Base-by-base conservation (phyloP, 108 stramenopile genomes). In the Licmophora abbreviata region DNA sequence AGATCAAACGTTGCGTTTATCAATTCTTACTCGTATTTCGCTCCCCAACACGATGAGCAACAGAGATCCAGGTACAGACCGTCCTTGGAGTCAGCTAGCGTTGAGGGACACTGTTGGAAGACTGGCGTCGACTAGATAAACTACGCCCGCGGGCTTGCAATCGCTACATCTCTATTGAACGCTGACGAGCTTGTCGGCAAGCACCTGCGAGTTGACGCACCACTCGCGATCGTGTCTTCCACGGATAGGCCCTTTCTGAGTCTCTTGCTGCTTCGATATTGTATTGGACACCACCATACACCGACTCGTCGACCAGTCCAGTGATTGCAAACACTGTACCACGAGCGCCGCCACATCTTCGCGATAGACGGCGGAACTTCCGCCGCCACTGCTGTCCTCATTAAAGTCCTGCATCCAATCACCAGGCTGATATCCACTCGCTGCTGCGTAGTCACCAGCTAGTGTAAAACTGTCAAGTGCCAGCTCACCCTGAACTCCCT, bases 341-440 rank as follows among this genome's bases (percentile, higher is more conserved):
- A 64, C 56, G 2, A 88, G 35, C 8, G 87, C 87, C 2, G 87
- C 82, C 5, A 88, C n/a, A 54, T 88, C 82, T 59, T 88, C 87
- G 8, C 74, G 48, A 50, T 55, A 67, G n/a, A 83, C 34, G 9
- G 64, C 24, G 14, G 40, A 23, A 5, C 22, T 9, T 23, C 24
- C 42, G 12, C 51, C 32, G 27, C n/a, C 37, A 18, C 32, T n/a
- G 18, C 43, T 44, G 2, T 40, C 12, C 18, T 14, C 26, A 38
- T 3, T 38, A 24, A 51, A 20, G 8, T 38, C 22, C 17, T 26
- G 46, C 26, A 18, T 41, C 53, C 53, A 54, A 17, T 65, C 48
- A 29, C 47, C 64, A 10, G 45, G 29, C 3, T 52, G 15, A 30
- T 21, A 26, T 20, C 33, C 42, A 29, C 56, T 21, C 31, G 44